Evolutionary conservation across 2,329 filamentous ascomycete genomes (phyloP).

Genomic region (Macroventuria anomochaeta): DNA sequence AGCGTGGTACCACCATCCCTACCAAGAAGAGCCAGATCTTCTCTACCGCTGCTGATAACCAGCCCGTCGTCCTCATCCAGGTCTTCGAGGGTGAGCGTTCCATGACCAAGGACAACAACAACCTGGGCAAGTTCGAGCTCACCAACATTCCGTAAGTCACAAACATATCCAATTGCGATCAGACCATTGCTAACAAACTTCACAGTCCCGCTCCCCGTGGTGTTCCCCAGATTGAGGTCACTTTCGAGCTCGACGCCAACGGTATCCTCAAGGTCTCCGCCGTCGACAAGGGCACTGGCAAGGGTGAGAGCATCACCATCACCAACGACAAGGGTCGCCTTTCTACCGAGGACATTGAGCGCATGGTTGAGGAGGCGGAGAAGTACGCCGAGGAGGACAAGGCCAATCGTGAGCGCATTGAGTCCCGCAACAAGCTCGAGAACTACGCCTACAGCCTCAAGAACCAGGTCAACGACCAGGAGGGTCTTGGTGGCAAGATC

Average conservation of each 20-base stretch:
- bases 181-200: conserved; percentile 22
- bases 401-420: conserved; percentile 94
- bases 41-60: conserved; percentile 95
- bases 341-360: conserved; percentile 95
- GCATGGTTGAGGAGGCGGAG: conserved; percentile 98
- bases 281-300: conserved; percentile 97
- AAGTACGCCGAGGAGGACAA: conserved; percentile 99
- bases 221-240: conserved; percentile 97
- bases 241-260: conserved; percentile 97
- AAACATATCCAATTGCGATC: neutral
- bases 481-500: conserved; percentile 97
- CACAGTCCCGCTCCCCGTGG: conserved; percentile 80
- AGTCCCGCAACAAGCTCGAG: conserved; percentile 94
- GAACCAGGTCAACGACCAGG: conserved; percentile 98
- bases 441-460: conserved; percentile 99
- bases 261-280: conserved; percentile 97
- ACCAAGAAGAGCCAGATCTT: conserved; percentile 98
- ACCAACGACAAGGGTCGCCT: conserved; percentile 99
- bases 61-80: conserved; percentile 93
- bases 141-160: conserved; percentile 77
- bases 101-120: conserved; percentile 93
- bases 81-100: conserved; percentile 93
- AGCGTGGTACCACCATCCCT: conserved; percentile 91
- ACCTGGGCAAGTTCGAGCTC: conserved; percentile 97
- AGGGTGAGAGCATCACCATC: conserved; percentile 96